These are phyloP conservation scores for Priceomyces melissophilus DNA, from an alignment of 805 yeast genomes.

Conservation along the genomic window DNA sequence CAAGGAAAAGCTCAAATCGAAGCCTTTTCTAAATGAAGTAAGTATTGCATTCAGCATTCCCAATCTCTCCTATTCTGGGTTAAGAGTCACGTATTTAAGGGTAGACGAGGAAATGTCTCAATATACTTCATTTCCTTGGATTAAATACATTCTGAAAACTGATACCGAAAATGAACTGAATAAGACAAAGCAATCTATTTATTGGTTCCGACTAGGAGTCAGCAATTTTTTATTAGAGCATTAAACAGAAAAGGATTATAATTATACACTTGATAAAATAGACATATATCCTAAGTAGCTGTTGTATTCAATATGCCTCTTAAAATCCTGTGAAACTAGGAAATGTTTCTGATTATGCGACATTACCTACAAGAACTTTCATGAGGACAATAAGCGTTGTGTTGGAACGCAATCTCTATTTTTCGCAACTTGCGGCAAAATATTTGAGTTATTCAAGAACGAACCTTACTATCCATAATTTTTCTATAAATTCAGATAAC, in stretches of 20 bases:
- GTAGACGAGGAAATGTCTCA: slow-evolving; percentile 60
- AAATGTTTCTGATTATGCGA: too few relatives aligned
- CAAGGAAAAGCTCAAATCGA: slow-evolving; percentile 9
- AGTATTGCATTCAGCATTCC: slow-evolving; percentile 32
- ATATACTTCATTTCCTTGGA: slow-evolving; percentile 79
- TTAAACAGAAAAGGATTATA: background rate
- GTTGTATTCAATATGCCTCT: too few relatives aligned
- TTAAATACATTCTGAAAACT: slow-evolving; percentile 47
- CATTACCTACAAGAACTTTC: too few relatives aligned
- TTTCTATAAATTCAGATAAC: too few relatives aligned
- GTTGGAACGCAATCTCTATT: too few relatives aligned
- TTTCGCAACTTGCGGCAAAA: too few relatives aligned
- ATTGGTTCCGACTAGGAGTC: slow-evolving; percentile 16
- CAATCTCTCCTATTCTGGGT: slow-evolving; percentile 60
- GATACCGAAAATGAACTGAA: background rate
- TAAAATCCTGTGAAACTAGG: too few relatives aligned
- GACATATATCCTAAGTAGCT: too few relatives aligned
- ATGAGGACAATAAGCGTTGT: too few relatives aligned
- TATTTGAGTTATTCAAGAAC: too few relatives aligned
- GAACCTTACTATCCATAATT: too few relatives aligned
- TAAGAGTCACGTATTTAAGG: slow-evolving; percentile 62
- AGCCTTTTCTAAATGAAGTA: slow-evolving; percentile 19
- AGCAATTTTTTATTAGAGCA: slow-evolving; percentile 10
- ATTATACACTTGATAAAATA: too few relatives aligned
- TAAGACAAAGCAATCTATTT: slow-evolving; percentile 5